phyloP scores from a whole-genome alignment of 2,329 filamentous ascomycete genomes.

The Aureobasidium namibiae region DNA sequence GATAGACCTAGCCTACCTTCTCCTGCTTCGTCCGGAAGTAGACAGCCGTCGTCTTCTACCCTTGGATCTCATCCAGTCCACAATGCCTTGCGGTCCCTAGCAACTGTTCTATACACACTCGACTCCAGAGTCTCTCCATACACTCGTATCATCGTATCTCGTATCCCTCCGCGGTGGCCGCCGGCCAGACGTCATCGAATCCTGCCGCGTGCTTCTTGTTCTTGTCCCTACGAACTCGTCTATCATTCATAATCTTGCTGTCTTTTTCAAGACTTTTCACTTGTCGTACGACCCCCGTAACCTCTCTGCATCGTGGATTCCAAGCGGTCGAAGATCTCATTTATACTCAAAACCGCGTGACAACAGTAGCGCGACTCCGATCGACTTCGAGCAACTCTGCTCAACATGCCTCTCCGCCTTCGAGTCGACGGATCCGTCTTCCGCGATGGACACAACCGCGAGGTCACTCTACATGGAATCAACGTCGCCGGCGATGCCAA shows the following conservation, averaged over 20 bases:
- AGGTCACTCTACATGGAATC: conserved; percentile 85
- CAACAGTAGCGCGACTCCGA: background rate
- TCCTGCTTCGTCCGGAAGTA: no score
- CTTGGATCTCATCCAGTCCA: background rate
- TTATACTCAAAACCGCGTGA: background rate
- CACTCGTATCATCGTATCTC: background rate
- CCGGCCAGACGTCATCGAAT: background rate
- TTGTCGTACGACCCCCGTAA: background rate
- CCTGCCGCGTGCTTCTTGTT: background rate
- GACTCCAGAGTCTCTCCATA: background rate
- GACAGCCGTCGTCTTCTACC: no score
- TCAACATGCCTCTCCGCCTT: conserved; percentile 68
- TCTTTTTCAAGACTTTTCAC: background rate
- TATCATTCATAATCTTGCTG: background rate
- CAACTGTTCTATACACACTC: background rate
- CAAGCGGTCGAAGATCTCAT: no score
- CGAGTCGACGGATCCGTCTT: conserved; percentile 81
- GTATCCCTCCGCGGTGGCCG: background rate
- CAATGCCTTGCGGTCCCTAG: background rate
- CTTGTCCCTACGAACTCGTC: background rate
- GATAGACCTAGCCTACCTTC: no score
- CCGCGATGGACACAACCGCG: conserved; percentile 69
- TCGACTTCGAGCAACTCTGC: background rate
- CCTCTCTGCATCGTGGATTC: no score
- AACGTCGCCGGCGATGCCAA: conserved; percentile 90